Conservation (phyloP, 331 rosid genomes). For the Telfairia occidentalis region DNA sequence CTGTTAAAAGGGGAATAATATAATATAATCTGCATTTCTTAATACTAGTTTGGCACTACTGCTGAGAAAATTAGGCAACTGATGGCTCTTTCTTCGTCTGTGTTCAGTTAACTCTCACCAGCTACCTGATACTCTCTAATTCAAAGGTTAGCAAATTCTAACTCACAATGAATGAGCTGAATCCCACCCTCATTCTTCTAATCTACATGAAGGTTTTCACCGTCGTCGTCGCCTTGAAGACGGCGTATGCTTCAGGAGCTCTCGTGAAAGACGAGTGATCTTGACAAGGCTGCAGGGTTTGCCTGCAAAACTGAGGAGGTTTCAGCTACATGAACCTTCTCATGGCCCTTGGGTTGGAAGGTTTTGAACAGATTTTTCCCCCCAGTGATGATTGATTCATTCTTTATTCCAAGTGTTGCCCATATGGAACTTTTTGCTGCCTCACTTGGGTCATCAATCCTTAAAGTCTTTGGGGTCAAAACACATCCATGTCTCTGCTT, state of each 20-base stretch:
- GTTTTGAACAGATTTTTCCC: constrained; percentile 52
- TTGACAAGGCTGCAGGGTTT: constrained; percentile 17
- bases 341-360: constrained; percentile 27
- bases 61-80: neutral
- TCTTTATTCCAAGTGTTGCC: constrained; percentile 42
- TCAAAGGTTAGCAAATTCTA: constrained; percentile 2
- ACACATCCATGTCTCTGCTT: constrained; percentile 19
- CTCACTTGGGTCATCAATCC: constrained; percentile 54
- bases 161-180: neutral
- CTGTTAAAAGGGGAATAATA: neutral
- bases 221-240: neutral
- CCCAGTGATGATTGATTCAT: constrained; percentile 26
- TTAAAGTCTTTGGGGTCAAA: constrained; percentile 60
- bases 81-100: neutral
- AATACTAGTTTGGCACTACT: neutral
- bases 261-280: constrained; percentile 13
- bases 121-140: neutral
- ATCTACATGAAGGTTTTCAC: neutral
- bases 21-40: neutral
- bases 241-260: neutral
- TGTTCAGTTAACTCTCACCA: neutral
- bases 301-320: constrained; percentile 16
- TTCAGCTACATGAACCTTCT: neutral
- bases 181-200: neutral
- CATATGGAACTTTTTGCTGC: constrained; percentile 66